phyloP scores from a whole-genome alignment of 306 rosid species.

The Vigna reflexopilosa region DNA sequence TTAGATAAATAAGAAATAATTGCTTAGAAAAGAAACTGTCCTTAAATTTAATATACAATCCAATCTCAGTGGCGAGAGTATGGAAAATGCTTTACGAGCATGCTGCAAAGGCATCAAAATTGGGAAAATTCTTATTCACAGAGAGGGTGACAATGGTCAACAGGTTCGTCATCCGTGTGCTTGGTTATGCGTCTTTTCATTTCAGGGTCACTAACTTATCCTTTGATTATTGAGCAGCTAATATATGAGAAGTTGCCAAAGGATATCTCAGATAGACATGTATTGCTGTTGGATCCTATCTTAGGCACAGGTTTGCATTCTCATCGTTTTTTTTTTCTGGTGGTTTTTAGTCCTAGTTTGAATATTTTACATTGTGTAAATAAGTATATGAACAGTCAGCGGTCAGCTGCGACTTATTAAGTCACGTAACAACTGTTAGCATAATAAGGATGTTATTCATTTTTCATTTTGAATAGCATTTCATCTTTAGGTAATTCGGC shows the following conservation, averaged over 20 bases:
- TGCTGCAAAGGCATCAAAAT: conserved; percentile 99
- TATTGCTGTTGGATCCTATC: conserved; percentile 93
- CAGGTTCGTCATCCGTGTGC: conserved; percentile 67
- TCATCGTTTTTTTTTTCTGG: background rate
- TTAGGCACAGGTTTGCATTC: conserved; percentile 89
- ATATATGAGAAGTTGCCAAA: conserved; percentile 91
- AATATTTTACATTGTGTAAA: background rate
- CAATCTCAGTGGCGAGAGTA: conserved; percentile 90
- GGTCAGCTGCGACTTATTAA: background rate
- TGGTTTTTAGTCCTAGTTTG: background rate
- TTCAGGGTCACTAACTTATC: conserved; percentile 33
- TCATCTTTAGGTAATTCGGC: conserved; percentile 85
- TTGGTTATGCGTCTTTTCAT: conserved; percentile 24
- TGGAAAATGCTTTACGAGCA: conserved; percentile 99
- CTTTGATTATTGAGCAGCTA: conserved; percentile 66
- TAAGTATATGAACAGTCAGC: background rate
- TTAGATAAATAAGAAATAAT: background rate
- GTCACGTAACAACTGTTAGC: background rate
- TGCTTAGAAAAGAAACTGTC: conserved; percentile 22
- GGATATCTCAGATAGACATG: conserved; percentile 97
- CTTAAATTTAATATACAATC: conserved; percentile 34
- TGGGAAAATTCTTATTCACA: conserved; percentile 98
- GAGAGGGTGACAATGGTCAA: conserved; percentile 99
- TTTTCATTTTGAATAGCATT: conserved; percentile 25
- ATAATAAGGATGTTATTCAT: background rate